Base-by-base conservation (phyloP, 1,139 yeast species). In the Zygoascus meyerae region DNA sequence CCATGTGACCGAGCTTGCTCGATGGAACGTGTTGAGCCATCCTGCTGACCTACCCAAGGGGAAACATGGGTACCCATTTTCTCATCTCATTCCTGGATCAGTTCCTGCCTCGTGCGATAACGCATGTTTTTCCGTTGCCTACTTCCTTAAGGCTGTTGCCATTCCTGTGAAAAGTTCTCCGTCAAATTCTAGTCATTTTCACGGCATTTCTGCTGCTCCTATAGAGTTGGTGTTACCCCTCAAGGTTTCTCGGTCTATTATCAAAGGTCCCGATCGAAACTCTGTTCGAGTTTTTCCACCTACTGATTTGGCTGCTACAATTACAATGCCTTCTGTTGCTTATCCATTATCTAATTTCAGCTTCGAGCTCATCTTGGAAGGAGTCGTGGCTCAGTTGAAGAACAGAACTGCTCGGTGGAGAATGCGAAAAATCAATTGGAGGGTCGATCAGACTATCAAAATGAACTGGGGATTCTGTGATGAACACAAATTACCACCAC, bases 261-360 rank as follows among this genome's bases (percentile, higher is more conserved):
- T 86, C 37, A 73, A 89, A 36, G 94, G 94, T 8, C 86, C 87
- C 2, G 97, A 90, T 62, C 75, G 89, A 55, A 87, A 86, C 61
- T 86, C 95, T 0, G 69, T 87, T 36, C 74, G 99, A 51, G 87
- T 94, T 1, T 92, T 92, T 64, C 98, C 98, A 1, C 97, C 99
- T 2, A 92, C 97, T 0, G 86, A 84, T 43, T 83, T 92, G 34
- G 82, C 86, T 2, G 95, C 96, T 2, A 78, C 83, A 35, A 90
- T 95, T 3, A 83, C 83, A 3, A 70, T 92, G 41, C 98, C 98
- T 2, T 85, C 86, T 53, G 95, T 87, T 12, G 77, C 86, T 16
- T 86, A 86, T 62, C 98, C 98, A 9, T 83, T 86, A 58, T 84
- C 95, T 0, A 73, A 82, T 0, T 86, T 92, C 60, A 84, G 94